A percentile compares a stretch with the other conserved stretches of the same genome.
phyloP scores from a whole-genome alignment of 495 filamentous ascomycete genomes.

The Penicillium coprophilum region DNA sequence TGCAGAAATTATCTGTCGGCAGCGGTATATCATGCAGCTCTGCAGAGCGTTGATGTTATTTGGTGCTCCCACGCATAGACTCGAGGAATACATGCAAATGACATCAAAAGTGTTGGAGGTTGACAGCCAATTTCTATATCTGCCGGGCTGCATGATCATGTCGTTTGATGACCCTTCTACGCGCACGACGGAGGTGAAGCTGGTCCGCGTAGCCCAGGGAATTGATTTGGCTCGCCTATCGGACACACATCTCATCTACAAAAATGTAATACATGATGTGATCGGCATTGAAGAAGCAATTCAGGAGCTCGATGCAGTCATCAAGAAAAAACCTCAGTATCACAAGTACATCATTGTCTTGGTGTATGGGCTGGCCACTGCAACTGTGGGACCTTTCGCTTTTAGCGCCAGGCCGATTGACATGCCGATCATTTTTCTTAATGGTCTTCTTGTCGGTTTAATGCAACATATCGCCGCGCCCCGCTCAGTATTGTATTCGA shows the following conservation, averaged over 20 bases:
- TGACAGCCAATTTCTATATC: conserved; percentile 83
- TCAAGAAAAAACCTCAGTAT: conserved; percentile 62
- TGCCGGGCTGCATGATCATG: conserved; percentile 91
- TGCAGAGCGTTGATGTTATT: conserved; percentile 81
- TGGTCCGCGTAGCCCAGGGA: conserved; percentile 71
- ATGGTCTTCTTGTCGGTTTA: conserved; percentile 76
- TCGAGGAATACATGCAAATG: conserved; percentile 86
- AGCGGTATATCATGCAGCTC: conserved; percentile 80
- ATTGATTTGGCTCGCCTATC: conserved; percentile 79
- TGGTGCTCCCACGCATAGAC: conserved; percentile 69
- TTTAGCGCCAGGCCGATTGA: conserved; percentile 83
- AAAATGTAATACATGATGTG: conserved; percentile 83
- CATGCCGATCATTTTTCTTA: conserved; percentile 78
- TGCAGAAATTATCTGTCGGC: conserved; percentile 74
- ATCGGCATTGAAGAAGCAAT: conserved; percentile 82
- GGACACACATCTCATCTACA: conserved; percentile 84
- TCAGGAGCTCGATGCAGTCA: conserved; percentile 62
- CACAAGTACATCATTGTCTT: conserved; percentile 65
- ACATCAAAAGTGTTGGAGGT: conserved; percentile 81
- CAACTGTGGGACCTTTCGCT: conserved; percentile 76
- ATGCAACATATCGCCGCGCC: conserved; percentile 78
- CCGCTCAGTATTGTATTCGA: conserved; percentile 67
- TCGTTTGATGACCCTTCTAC: conserved; percentile 85
- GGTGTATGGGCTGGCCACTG: conserved; percentile 78
- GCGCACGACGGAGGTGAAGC: conserved; percentile 85